Evolutionary conservation across 495 filamentous ascomycete species (phyloP), one percentile per base, ranked within the genome.

Genomic region (Physcia stellaris): DNA sequence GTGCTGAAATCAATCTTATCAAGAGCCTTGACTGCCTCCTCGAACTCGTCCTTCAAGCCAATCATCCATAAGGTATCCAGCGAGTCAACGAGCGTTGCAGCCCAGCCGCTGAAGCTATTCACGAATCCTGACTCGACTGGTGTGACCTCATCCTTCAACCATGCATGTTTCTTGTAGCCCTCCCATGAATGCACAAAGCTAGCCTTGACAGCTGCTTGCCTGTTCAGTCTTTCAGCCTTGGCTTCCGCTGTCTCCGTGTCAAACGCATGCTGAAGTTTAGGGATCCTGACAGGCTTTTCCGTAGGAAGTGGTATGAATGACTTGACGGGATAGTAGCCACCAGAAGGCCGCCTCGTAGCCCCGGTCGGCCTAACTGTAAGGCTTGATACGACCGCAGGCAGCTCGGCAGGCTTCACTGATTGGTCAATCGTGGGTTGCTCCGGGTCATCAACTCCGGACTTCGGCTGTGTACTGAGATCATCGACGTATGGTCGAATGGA

Each of bases 71-170:
- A 57, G 2, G 71, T 71, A 56, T 80, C 76, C 16, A 80, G 55
- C 11, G 63, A 60, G 51, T 80, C 76, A 12, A 80, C 68, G 37
- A 72, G 55, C 1, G 65, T 73, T 6, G 68, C 75, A 21, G 64
- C 70, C 73, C 71, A 82, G 6, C 76, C 77, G 33, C 67, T 72
- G 58, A 79, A 79, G 4, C 62, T 59, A 42, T 70, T 59, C 18
- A 55, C 46, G 27, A 55, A 70, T 9, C 55, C 54, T 5, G 70
- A 75, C 5, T 67, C 70, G 2, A 83, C 47, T 0, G 86, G 86
- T 20, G 62, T 65, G 10, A 93, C 58, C 40, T 92, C 86, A 49
- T 94, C 86, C 35, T 76, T 69, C 40, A 73, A 53, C 83, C 84
- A 93, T 1, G 86, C 86, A 57, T 80, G 61, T 11, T 70, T 53